Conservation (phyloP, 495 filamentous ascomycete species). For the Daldinia caldariorum region DNA sequence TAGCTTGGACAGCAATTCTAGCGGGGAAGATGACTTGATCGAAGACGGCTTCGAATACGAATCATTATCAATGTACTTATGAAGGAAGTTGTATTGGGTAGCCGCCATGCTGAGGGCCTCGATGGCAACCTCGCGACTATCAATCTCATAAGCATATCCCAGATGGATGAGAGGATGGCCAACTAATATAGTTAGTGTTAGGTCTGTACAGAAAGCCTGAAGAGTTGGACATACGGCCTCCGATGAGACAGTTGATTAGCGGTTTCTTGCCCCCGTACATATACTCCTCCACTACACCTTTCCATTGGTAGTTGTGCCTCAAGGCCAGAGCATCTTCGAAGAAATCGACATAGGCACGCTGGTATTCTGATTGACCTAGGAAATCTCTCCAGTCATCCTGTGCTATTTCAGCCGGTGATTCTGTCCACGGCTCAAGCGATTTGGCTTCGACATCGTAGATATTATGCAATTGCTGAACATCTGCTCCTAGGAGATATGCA, state of each 20-base stretch:
- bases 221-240: constrained; percentile 70
- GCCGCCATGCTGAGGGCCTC: constrained; percentile 79
- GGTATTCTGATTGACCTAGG: constrained; percentile 79
- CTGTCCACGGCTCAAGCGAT: constrained; percentile 79
- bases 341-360: constrained; percentile 89
- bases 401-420: constrained; percentile 84
- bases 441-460: constrained; percentile 82
- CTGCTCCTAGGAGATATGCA: constrained; percentile 83
- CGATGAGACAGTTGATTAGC: constrained; percentile 78
- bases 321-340: constrained; percentile 87
- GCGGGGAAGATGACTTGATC: constrained; percentile 63
- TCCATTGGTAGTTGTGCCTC: constrained; percentile 83
- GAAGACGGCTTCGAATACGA: constrained; percentile 68
- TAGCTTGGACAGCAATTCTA: constrained; percentile 74
- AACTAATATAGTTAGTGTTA: constrained; percentile 61
- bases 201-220: not conserved
- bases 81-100: constrained; percentile 76
- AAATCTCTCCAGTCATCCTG: constrained; percentile 86
- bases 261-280: constrained; percentile 79
- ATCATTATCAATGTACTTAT: constrained; percentile 81
- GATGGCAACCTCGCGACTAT: constrained; percentile 80
- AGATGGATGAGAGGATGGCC: constrained; percentile 90
- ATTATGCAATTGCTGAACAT: constrained; percentile 72
- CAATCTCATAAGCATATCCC: constrained; percentile 85
- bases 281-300: constrained; percentile 75